A percentile compares a stretch with the other conserved stretches of the same genome.
Evolutionary conservation across 148 eudicot genomes (phyloP).

Genomic region (Fagopyrum homotropicum): DNA sequence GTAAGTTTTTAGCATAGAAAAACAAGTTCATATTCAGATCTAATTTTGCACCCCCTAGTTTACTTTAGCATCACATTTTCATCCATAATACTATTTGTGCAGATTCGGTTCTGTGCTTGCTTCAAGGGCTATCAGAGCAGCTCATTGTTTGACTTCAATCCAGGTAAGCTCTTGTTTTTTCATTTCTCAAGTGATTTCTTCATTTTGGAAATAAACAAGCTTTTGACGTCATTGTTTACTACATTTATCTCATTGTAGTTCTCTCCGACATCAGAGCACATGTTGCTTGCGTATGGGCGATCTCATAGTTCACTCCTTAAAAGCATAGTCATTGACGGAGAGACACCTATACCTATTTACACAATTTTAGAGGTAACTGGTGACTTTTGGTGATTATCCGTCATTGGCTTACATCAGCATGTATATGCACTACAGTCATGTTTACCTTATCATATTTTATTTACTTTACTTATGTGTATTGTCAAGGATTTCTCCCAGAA

Average conservation of each 20-base stretch:
- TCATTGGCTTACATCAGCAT: neutral
- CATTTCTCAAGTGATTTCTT: neutral
- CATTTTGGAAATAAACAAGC: neutral
- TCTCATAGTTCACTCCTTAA: conserved; percentile 93
- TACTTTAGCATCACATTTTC: neutral
- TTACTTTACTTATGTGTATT: neutral
- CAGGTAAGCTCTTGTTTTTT: conserved; percentile 52
- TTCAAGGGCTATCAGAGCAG: conserved; percentile 94
- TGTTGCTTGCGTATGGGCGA: conserved; percentile 94
- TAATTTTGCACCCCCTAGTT: neutral
- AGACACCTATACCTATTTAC: conserved; percentile 74
- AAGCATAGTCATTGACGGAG: conserved; percentile 87
- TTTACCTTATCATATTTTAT: neutral
- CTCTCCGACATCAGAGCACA: conserved; percentile 95
- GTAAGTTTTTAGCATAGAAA: conserved; percentile 33
- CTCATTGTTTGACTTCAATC: conserved; percentile 97
- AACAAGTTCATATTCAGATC: conserved; percentile 6
- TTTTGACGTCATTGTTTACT: neutral
- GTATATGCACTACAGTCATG: neutral
- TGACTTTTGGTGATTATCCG: neutral
- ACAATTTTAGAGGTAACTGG: conserved; percentile 77
- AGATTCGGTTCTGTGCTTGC: conserved; percentile 89
- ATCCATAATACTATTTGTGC: conserved; percentile 16
- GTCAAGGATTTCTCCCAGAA: neutral
- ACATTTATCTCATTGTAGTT: conserved; percentile 41